Evolutionary conservation across 2,329 filamentous ascomycete genomes (phyloP).

Genomic region (Bipolaris sorokiniana): DNA sequence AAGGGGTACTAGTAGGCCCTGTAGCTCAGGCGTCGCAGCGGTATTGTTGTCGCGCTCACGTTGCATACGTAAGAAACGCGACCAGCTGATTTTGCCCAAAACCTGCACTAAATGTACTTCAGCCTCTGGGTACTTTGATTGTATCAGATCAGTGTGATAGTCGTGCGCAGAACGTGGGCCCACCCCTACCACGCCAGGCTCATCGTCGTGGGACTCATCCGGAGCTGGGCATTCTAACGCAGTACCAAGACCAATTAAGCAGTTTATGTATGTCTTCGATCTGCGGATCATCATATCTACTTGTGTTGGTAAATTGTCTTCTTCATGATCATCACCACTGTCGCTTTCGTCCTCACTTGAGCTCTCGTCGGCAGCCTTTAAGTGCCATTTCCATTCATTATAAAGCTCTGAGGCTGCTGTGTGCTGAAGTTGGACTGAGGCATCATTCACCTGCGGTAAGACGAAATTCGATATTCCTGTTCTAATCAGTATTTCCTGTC

Average conservation of each 20-base stretch:
- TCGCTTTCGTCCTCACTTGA: not conserved
- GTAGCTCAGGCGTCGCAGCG: not conserved
- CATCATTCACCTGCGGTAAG: not conserved
- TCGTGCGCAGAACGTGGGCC: slow-evolving; percentile 23
- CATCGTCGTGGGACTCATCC: slow-evolving; percentile 17
- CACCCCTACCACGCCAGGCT: slow-evolving; percentile 3
- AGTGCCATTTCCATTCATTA: not conserved
- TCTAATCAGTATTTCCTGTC: not conserved
- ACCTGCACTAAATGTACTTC: not conserved
- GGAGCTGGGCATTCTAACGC: slow-evolving; percentile 27
- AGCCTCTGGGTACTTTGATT: not conserved
- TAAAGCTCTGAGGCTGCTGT: not conserved
- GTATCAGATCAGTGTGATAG: slow-evolving; percentile 8
- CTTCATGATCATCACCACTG: not conserved
- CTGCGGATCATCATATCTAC: slow-evolving; percentile 12
- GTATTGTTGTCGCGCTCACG: not conserved
- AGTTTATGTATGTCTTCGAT: slow-evolving; percentile 14
- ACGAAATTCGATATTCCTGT: not conserved
- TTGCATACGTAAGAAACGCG: not conserved
- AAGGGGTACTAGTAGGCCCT: not conserved
- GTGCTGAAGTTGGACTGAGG: not conserved
- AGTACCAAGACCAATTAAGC: slow-evolving; percentile 24
- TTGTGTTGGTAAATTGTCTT: not conserved
- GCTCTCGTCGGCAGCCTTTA: not conserved
- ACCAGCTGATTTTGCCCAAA: not conserved